Conservation (phyloP, 305 asterid species). For the Ajuga reptans region DNA sequence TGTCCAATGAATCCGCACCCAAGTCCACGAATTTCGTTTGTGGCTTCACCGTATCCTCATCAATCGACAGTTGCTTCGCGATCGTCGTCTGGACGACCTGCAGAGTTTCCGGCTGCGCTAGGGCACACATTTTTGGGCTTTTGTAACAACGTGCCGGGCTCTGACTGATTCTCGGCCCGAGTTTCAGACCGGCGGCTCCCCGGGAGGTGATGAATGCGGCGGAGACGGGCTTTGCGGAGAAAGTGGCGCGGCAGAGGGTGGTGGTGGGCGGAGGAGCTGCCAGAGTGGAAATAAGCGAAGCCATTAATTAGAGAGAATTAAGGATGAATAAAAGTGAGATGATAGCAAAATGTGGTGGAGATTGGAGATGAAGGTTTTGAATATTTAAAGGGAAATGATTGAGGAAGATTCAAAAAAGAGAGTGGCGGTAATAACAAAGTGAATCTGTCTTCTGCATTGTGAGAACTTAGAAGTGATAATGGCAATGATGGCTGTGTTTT, state of each 20-base stretch:
- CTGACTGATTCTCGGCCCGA: constrained; percentile 22
- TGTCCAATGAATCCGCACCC: constrained; percentile 59
- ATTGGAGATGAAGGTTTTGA: neutral
- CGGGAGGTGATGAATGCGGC: constrained; percentile 17
- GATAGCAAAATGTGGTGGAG: neutral
- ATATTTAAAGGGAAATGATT: constrained; percentile 16
- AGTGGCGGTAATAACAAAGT: constrained; percentile 27
- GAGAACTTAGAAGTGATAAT: constrained; percentile 10
- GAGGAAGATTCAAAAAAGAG: neutral
- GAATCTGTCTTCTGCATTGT: constrained; percentile 7
- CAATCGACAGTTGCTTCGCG: constrained; percentile 45
- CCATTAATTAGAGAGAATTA: constrained; percentile 19
- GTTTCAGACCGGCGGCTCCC: constrained; percentile 15
- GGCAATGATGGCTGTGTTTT: constrained; percentile 2
- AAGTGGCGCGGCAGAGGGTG: constrained; percentile 16
- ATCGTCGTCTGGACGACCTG: constrained; percentile 39
- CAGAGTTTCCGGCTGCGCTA: constrained; percentile 43
- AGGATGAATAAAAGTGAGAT: neutral
- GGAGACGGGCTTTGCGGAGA: neutral
- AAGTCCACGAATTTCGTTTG: constrained; percentile 43
- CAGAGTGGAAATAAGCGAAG: constrained; percentile 33
- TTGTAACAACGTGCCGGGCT: constrained; percentile 4
- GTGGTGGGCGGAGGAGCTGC: constrained; percentile 21
- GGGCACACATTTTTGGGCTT: constrained; percentile 23
- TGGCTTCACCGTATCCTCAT: constrained; percentile 33